These are phyloP conservation scores for Euphorbia celastroides DNA, from an alignment of 441 rosid species.

Conservation along the genomic window DNA sequence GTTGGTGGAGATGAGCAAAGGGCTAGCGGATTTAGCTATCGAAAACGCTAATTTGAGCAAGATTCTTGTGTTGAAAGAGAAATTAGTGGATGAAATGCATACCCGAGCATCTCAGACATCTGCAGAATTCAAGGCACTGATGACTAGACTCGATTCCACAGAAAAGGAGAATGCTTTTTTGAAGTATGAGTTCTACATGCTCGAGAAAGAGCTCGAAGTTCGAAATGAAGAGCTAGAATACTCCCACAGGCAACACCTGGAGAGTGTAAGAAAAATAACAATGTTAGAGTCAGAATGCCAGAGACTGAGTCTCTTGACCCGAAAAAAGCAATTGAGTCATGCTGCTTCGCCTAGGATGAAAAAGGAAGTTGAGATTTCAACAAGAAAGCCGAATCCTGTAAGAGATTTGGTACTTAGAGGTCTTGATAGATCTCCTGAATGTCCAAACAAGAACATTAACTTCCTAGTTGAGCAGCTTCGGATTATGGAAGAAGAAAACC, in stretches of 20 bases:
- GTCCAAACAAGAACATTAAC: conserved; percentile 32
- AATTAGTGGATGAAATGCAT: conserved; percentile 55
- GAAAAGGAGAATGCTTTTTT: conserved; percentile 75
- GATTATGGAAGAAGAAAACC: conserved; percentile 87
- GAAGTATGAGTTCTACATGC: conserved; percentile 75
- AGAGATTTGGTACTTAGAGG: conserved; percentile 48
- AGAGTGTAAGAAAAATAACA: conserved; percentile 70
- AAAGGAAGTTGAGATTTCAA: conserved; percentile 63
- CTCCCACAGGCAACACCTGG: conserved; percentile 77
- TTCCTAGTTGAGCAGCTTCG: conserved; percentile 53
- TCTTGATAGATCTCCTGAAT: conserved; percentile 29
- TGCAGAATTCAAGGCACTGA: conserved; percentile 69
- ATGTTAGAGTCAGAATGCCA: conserved; percentile 93
- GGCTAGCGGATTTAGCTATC: conserved; percentile 54
- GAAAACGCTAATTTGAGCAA: conserved; percentile 68
- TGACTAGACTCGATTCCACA: conserved; percentile 62
- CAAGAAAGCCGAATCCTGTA: conserved; percentile 50
- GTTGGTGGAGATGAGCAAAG: conserved; percentile 53
- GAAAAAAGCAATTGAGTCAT: conserved; percentile 85
- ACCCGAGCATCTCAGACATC: conserved; percentile 58
- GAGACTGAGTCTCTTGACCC: conserved; percentile 63
- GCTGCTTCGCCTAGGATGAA: conserved; percentile 76
- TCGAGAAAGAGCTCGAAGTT: conserved; percentile 75
- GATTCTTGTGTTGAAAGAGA: conserved; percentile 62
- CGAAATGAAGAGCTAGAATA: conserved; percentile 87